Evolutionary conservation across 805 yeast species (phyloP), one percentile per base, ranked within the genome.

Genomic region (Wickerhamomyces xylosicus): DNA sequence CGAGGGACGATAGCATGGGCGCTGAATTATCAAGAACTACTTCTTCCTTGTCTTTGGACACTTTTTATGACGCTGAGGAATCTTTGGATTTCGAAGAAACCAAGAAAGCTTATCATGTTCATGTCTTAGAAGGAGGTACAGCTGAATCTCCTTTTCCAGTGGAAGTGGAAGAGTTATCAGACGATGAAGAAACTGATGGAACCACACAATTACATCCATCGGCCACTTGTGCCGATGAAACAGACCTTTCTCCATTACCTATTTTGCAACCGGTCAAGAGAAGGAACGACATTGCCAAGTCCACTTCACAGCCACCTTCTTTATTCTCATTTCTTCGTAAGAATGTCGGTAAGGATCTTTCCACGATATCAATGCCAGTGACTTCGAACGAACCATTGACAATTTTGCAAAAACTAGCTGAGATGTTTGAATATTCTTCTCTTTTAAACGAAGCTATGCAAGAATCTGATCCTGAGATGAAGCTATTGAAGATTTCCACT

Each of bases 351-450:
- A 90, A 89, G 53, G 97, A 90, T 58, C 57, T 92, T 41, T 70
- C 87, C 0, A 69, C 86, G 1, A 72, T 89, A 34, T 79, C 95
- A 0, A 87, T 90, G 89, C 98, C 98, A 1, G 95, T 92, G 7
- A 79, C 92, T 2, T 73, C 87, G 39, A 92, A 92, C 61, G 98
- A 92, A 59, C 98, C 98, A 0, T 56, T 90, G 18, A 75, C 94
- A 0, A 75, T 84, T 21, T 65, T 90, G 40, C 95, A 92, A 57
- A 73, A 78, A 45, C 74, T 79, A 48, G 69, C 92, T 0, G 98
- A 92, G 57, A 58, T 77, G 35, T 68, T 84, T 53, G 98, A 92
- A 58, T 85, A 85, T 56, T 59, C 84, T 27, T 63, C 72, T 34
- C 53, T 92, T 32, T 62, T 92, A 34, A 77, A 77, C 45, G 68